These are phyloP conservation scores for Balamuthia mandrillaris DNA, from an alignment of 208 protist genomes.

Conservation along the genomic window DNA sequence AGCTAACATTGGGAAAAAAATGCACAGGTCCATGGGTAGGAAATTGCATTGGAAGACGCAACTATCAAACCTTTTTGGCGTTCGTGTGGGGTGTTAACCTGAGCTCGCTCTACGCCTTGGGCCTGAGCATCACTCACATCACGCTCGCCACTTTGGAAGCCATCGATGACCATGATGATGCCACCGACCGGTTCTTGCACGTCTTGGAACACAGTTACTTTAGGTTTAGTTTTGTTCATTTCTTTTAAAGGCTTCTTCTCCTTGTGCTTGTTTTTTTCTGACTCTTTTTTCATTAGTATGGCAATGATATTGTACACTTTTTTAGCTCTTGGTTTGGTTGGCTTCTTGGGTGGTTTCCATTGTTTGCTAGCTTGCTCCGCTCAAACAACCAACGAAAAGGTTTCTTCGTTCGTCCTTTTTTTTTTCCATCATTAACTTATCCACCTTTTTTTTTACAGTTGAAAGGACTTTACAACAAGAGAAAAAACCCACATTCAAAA, in stretches of 20 bases:
- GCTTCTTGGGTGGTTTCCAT: constrained; percentile 46
- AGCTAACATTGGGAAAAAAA: background rate
- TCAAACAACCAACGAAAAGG: constrained; percentile 53
- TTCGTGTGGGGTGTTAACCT: constrained; percentile 43
- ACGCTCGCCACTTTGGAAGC: background rate
- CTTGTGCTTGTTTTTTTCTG: background rate
- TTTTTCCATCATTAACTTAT: background rate
- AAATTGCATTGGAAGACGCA: constrained; percentile 57
- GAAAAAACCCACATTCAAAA: constrained; percentile 21
- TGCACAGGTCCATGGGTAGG: constrained; percentile 40
- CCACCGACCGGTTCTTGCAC: background rate
- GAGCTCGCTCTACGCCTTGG: background rate
- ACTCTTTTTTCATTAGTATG: constrained; percentile 13
- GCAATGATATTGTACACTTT: constrained; percentile 36
- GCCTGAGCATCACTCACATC: background rate
- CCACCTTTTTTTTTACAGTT: background rate
- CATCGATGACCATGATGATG: background rate
- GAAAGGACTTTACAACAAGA: constrained; percentile 33
- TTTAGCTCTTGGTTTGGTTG: constrained; percentile 40
- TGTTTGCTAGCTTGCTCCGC: constrained; percentile 30
- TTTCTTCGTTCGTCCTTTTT: background rate
- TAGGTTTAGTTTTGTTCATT: background rate
- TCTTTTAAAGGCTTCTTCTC: background rate
- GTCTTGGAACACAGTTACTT: background rate
- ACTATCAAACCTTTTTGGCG: constrained; percentile 55